Base-by-base conservation (phyloP, 2,329 filamentous ascomycete species). In the Hymenoscyphus infarciens region DNA sequence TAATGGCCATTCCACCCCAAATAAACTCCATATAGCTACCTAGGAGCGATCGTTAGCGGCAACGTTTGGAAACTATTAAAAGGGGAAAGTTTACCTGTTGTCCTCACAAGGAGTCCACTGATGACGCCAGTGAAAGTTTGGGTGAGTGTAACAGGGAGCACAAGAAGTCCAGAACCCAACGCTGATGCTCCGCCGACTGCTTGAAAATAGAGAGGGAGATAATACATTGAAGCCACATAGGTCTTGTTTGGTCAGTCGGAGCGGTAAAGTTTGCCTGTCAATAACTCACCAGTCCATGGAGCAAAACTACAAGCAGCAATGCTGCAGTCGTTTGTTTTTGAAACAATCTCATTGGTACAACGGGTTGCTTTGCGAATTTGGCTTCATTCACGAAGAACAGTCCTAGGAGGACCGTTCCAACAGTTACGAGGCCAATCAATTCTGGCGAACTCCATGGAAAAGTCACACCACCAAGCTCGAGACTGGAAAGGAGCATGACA, bases 401-500 rank as follows among this genome's bases (percentile, higher is more conserved):
- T 3, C 56, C 31, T 3, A 89, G 81, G 13, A 83, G 78, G 42
- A 89, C 63, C 33, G 83, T 71, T 25, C 91, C 91, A 68, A 93
- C 92, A 56, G 94, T 77, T 67, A 96, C 81, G 29, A 96, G 81
- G 71, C 89, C 92, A 69, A 96, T 82, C 33, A 93, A 89, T 1
- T 84, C 87, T 1, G 89, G 81, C 0, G 89, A 93, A 59, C 77
- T 76, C 92, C 92, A 96, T n/a, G 33, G 86, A 66, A 84, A 85
- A 38, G 80, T 80, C 57, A 90, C 83, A 58, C 91, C 91, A 61
- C 91, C 92, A 66, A 93, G 90, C 70, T 96, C 88, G 6, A 96
- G 83, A 1, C 91, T 92, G 45, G 96, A 85, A 1, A 96, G 83
- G 68, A 96, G 81, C 88, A 95, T 92, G 29, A 95, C 79, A 0